Evolutionary conservation across 2,329 filamentous ascomycete genomes (phyloP).

Genomic region (Nannizziopsis arthrosporioides): DNA sequence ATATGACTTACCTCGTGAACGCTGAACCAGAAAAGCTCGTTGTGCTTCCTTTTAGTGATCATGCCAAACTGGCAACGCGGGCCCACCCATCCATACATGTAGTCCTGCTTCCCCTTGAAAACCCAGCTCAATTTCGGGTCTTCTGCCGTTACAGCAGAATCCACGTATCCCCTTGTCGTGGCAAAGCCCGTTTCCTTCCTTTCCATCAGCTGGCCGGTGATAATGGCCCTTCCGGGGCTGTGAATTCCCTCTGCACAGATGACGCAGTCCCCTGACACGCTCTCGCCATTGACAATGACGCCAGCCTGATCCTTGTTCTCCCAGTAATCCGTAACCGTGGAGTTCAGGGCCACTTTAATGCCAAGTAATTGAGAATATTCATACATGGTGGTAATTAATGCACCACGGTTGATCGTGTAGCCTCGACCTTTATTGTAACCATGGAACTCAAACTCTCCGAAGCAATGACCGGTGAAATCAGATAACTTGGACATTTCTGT

Average conservation of each 20-base stretch:
- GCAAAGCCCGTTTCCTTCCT: neutral
- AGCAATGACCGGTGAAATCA: slow-evolving; percentile 2
- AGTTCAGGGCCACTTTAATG: slow-evolving; percentile 2
- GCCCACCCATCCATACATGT: slow-evolving; percentile 7
- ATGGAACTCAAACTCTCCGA: neutral
- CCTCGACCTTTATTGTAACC: slow-evolving; percentile 9
- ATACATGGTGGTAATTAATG: slow-evolving; percentile 4
- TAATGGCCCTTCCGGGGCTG: slow-evolving; percentile 1
- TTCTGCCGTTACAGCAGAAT: neutral
- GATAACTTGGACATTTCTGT: neutral
- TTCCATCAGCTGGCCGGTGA: slow-evolving; percentile 4
- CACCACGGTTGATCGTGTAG: slow-evolving; percentile 8
- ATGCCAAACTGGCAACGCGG: slow-evolving; percentile 4
- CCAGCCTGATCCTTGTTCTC: slow-evolving; percentile 9
- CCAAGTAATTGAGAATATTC: slow-evolving; percentile 6
- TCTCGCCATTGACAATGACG: slow-evolving; percentile 10
- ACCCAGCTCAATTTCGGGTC: neutral
- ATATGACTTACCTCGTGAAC: neutral
- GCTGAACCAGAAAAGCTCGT: slow-evolving; percentile 7
- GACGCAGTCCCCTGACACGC: slow-evolving; percentile 8
- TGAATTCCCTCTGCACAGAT: slow-evolving; percentile 9
- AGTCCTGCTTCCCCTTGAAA: neutral
- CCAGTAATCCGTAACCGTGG: slow-evolving; percentile 10
- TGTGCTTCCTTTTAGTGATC: neutral
- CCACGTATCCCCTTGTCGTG: slow-evolving; percentile 3